Conservation (phyloP, 305 asterid genomes). For the Rubia tinctorum region DNA sequence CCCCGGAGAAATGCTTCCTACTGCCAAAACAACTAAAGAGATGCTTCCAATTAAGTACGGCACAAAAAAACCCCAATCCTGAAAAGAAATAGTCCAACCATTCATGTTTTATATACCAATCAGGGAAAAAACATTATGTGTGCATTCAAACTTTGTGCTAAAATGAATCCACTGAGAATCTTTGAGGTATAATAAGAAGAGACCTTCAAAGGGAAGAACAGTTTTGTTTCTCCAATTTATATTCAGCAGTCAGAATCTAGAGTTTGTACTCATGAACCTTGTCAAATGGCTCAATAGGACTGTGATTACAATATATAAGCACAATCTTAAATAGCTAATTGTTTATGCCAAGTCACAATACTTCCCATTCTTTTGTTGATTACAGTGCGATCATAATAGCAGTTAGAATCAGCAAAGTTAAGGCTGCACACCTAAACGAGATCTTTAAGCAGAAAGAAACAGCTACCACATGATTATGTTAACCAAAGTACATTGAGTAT, state of each 20-base stretch:
- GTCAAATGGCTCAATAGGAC: not conserved
- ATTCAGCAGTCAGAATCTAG: not conserved
- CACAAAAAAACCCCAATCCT: slow-evolving; percentile 98
- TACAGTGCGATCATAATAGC: not conserved
- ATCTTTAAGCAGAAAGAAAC: not conserved
- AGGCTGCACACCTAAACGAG: not conserved
- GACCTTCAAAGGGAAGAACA: not conserved
- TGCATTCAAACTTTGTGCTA: not conserved
- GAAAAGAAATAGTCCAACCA: slow-evolving; percentile 17
- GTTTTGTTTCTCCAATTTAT: not conserved
- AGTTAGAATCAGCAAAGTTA: not conserved
- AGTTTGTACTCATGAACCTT: not conserved
- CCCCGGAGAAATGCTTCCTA: slow-evolving; percentile 93
- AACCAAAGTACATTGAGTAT: slow-evolving; percentile 1
- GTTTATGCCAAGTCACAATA: not conserved
- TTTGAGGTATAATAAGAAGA: not conserved
- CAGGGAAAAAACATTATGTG: not conserved
- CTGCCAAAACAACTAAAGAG: slow-evolving; percentile 78
- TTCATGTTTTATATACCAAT: not conserved
- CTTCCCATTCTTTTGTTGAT: not conserved
- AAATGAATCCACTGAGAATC: not conserved
- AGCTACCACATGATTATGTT: not conserved
- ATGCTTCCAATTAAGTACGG: slow-evolving; percentile 95
- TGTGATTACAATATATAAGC: not conserved
- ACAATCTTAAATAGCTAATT: not conserved